phyloP scores from a whole-genome alignment of 2,329 filamentous ascomycete species.

The Paecilomyces formosus region DNA sequence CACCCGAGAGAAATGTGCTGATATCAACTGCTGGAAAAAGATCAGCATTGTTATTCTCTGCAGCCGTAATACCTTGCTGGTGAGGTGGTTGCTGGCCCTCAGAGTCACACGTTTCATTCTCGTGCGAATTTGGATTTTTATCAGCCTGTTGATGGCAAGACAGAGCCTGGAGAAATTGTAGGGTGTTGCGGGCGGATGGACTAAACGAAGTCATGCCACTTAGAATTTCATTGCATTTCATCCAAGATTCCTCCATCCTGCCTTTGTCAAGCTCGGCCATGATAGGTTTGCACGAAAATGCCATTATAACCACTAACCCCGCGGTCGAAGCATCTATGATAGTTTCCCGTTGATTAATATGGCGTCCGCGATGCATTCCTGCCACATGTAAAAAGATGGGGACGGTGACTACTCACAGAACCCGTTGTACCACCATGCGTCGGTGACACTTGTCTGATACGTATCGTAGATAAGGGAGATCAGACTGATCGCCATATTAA shows the following conservation, averaged over 20 bases:
- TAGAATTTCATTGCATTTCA: conserved; percentile 20
- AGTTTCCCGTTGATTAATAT: too few relatives aligned
- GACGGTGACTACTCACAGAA: conserved; percentile 22
- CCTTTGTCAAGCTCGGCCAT: too few relatives aligned
- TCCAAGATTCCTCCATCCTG: neutral
- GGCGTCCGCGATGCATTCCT: too few relatives aligned
- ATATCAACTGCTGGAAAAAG: neutral
- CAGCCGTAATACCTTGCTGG: neutral
- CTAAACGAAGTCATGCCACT: conserved; percentile 20
- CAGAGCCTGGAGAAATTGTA: conserved; percentile 18
- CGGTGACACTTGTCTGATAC: conserved; percentile 17
- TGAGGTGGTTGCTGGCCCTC: too few relatives aligned
- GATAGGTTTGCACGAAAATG: too few relatives aligned
- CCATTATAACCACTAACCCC: too few relatives aligned
- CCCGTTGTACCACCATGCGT: conserved; percentile 34
- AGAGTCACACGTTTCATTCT: too few relatives aligned
- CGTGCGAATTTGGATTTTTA: neutral
- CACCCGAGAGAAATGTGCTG: neutral
- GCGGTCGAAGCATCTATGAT: too few relatives aligned
- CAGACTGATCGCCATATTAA: conserved; percentile 22
- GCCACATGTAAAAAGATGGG: neutral
- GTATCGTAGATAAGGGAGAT: conserved; percentile 22
- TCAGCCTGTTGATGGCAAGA: neutral
- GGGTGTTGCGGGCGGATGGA: conserved; percentile 19
- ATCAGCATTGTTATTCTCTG: too few relatives aligned